Conservation (phyloP, 306 rosid species). For the Malus fusca region DNA sequence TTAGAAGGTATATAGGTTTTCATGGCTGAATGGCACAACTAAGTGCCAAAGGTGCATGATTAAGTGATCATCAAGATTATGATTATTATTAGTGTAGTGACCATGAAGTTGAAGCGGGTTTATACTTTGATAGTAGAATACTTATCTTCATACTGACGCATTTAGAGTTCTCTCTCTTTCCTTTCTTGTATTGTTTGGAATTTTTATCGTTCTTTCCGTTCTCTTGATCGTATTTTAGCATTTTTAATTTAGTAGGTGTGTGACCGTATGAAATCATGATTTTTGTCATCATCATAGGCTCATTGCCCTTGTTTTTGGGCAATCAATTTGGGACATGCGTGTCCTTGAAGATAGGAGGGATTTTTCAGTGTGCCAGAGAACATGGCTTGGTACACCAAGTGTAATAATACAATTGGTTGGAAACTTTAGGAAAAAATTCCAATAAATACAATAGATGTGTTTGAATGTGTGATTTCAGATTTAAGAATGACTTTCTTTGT, state of each 20-base stretch:
- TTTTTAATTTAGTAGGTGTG: not conserved
- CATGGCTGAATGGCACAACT: not conserved
- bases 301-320: not conserved
- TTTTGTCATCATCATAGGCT: not conserved
- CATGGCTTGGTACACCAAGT: no score
- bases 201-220: not conserved
- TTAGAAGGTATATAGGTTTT: no score
- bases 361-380: no score
- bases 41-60: not conserved
- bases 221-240: not conserved
- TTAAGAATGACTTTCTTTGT: not conserved
- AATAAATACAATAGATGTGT: no score
- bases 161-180: no score
- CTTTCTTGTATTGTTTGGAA: no score
- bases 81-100: not conserved
- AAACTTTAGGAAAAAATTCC: no score
- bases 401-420: no score
- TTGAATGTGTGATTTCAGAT: not conserved
- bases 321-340: not conserved
- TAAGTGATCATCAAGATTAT: not conserved
- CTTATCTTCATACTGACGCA: not conserved
- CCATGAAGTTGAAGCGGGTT: not conserved
- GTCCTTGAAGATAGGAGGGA: not conserved
- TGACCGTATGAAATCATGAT: not conserved
- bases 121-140: no score